Evolutionary conservation across 2,329 filamentous ascomycete species (phyloP).

Genomic region (Fusarium sp.): DNA sequence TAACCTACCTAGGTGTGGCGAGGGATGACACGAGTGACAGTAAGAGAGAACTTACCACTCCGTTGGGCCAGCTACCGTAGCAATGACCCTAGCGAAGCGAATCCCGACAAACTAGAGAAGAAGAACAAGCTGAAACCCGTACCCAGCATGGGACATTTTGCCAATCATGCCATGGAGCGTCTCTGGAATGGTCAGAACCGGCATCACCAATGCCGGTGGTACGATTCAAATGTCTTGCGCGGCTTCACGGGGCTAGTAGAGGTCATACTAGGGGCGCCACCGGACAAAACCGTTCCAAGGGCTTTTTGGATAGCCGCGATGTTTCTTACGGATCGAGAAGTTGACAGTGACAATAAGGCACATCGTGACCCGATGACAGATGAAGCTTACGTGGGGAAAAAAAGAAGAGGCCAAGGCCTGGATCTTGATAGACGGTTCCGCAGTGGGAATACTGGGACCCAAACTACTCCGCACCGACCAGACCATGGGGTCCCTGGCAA

Average conservation of each 20-base stretch:
- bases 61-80: not conserved
- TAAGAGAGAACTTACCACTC: not conserved
- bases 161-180: constrained; percentile 14
- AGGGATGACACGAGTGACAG: not conserved
- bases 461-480: constrained; percentile 27
- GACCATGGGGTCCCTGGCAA: not conserved
- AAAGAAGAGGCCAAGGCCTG: constrained; percentile 29
- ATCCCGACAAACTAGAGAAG: not conserved
- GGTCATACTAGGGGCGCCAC: constrained; percentile 28
- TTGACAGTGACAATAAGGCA: not conserved
- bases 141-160: not conserved
- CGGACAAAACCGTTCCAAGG: constrained; percentile 13
- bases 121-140: not conserved
- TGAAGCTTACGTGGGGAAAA: constrained; percentile 12
- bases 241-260: constrained; percentile 9
- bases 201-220: constrained; percentile 17
- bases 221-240: constrained; percentile 17
- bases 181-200: constrained; percentile 22
- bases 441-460: constrained; percentile 24
- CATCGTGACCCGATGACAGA: not conserved
- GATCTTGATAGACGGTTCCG: constrained; percentile 27
- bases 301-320: not conserved
- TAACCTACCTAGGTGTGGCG: not conserved
- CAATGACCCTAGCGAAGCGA: not conserved
- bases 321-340: not conserved